Conservation (phyloP, 2,329 filamentous ascomycete genomes). For the Paecilomyces sp. region DNA sequence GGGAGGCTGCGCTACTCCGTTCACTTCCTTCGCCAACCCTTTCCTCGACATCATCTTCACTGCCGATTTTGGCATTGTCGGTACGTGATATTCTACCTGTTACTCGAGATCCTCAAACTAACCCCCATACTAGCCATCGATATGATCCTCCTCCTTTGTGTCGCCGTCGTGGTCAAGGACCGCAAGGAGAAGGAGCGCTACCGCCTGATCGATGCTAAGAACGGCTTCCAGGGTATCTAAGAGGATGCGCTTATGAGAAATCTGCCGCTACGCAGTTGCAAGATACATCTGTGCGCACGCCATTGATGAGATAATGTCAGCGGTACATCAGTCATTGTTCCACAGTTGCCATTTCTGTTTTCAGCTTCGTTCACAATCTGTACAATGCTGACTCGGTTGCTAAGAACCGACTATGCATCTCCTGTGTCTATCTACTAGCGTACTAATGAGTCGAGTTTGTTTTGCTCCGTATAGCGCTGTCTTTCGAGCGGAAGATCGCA, state of each 20-base stretch:
- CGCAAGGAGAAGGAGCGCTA: conserved; percentile 74
- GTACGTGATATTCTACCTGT: conserved; percentile 21
- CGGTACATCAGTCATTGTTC: not conserved
- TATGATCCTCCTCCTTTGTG: conserved; percentile 60
- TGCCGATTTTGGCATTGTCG: conserved; percentile 70
- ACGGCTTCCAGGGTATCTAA: conserved; percentile 48
- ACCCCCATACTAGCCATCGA: conserved; percentile 47
- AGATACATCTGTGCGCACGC: not conserved
- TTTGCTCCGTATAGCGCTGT: too few species aligned
- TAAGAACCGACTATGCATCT: not conserved
- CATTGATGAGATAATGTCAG: not conserved
- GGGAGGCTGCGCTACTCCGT: conserved; percentile 61
- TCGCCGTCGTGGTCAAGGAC: conserved; percentile 71
- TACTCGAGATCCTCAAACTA: not conserved
- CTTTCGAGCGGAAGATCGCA: too few species aligned
- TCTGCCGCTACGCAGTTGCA: not conserved
- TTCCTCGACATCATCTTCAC: conserved; percentile 74
- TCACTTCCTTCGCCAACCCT: conserved; percentile 61
- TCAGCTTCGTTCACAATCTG: not conserved
- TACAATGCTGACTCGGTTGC: not conserved
- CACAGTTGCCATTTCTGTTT: not conserved
- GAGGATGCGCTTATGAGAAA: not conserved
- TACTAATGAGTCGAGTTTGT: too few species aligned
- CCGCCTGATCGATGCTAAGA: conserved; percentile 75
- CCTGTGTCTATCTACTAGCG: not conserved